Evolutionary conservation across 1,284 basidiomycete genomes (phyloP).

Genomic region (Stygiomarasmius scandens): DNA sequence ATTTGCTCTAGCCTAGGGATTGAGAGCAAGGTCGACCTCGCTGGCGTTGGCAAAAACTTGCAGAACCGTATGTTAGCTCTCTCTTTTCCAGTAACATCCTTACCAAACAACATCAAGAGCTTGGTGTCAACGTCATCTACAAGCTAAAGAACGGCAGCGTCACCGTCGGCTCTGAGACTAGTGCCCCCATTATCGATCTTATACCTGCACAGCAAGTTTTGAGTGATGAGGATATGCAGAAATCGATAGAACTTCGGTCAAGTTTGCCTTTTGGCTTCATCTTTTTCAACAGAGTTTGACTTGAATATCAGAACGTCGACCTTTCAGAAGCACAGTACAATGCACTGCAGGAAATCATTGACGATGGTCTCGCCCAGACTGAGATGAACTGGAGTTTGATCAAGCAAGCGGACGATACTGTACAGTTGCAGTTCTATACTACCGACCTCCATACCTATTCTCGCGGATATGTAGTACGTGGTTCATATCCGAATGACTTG

Average conservation of each 20-base stretch:
- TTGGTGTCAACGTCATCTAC: constrained; percentile 6
- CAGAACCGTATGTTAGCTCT: constrained; percentile 12
- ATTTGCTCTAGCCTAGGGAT: constrained; percentile 12
- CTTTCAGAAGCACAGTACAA: constrained; percentile 4
- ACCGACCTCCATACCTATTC: constrained; percentile 4
- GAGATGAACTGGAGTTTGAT: constrained; percentile 10
- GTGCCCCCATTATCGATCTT: constrained; percentile 2
- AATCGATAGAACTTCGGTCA: background rate
- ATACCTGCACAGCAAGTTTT: constrained; percentile 1
- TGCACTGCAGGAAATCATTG: constrained; percentile 3
- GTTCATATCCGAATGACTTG: background rate
- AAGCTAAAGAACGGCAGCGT: constrained; percentile 3
- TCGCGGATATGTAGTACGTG: constrained; percentile 1
- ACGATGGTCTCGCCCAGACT: constrained; percentile 7
- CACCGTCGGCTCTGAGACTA: background rate
- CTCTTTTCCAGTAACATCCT: background rate
- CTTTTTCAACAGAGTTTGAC: background rate
- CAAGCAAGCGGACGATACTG: background rate
- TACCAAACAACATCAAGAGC: background rate
- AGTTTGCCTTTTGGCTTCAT: background rate
- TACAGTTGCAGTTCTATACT: background rate
- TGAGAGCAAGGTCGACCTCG: constrained; percentile 9
- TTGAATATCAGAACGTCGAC: background rate
- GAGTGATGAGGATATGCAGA: constrained; percentile 1
- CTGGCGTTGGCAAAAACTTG: constrained; percentile 16